A percentile compares a stretch with the other conserved stretches of the same genome.
Conservation (phyloP, 257 asterid species). For the Solanum sejunctum region DNA sequence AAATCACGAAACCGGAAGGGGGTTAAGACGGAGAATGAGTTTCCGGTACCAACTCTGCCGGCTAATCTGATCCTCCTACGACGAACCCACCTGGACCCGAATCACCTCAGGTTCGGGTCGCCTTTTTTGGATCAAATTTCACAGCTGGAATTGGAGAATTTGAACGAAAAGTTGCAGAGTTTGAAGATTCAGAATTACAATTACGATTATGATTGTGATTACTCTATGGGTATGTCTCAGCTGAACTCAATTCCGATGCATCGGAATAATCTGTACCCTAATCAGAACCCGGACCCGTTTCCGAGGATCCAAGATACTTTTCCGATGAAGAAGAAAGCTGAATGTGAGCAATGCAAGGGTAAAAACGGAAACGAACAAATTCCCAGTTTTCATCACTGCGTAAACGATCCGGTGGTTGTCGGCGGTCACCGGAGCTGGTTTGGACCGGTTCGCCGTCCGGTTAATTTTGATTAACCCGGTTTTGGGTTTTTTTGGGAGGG, state of each 20-base stretch:
- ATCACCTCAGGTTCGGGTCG: neutral
- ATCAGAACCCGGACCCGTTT: neutral
- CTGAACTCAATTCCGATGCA: conserved; percentile 4
- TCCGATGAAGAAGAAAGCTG: conserved; percentile 15
- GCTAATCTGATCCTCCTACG: conserved; percentile 44
- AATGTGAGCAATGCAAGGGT: conserved; percentile 39
- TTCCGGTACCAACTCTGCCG: conserved; percentile 21
- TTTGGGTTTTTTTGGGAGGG: neutral
- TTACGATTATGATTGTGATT: neutral
- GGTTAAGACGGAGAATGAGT: conserved; percentile 29
- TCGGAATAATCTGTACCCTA: neutral
- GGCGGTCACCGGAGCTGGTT: conserved; percentile 9
- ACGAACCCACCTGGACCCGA: conserved; percentile 20
- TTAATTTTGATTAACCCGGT: neutral
- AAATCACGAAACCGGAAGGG: conserved; percentile 42
- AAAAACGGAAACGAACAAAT: conserved; percentile 3
- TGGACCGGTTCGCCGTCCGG: conserved; percentile 51
- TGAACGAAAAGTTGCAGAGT: conserved; percentile 26
- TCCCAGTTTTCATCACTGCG: conserved; percentile 58
- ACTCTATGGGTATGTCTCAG: conserved; percentile 19
- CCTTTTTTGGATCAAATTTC: conserved; percentile 33
- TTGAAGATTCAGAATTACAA: conserved; percentile 17
- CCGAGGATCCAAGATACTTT: conserved; percentile 16
- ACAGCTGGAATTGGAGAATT: conserved; percentile 17
- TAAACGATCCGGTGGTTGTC: conserved; percentile 40